Evolutionary conservation across 2,329 filamentous ascomycete species (phyloP), one percentile per base, ranked within the genome.

Genomic region (Sphaerulina populicola): DNA sequence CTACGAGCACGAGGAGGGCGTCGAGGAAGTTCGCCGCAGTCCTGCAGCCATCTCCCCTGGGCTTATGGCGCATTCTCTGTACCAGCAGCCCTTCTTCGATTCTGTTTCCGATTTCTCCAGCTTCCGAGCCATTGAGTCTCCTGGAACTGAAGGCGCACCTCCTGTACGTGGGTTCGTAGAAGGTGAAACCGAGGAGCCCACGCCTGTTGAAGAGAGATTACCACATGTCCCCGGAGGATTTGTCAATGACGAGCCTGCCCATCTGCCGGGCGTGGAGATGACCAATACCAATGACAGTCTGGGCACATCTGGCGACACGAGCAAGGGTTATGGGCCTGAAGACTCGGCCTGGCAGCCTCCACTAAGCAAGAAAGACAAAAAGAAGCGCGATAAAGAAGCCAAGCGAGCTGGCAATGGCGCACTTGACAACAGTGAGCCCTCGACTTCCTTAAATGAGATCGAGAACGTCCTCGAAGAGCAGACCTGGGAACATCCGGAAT

Each of bases 201-300:
- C 83, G 60, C 77, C 78, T 7, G 56, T 69, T 9, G 74, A 70
- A 54, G 72, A 74, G n/a, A 69, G 70, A 45, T 60, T 63, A 15
- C 63, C 73, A 39, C 74, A 78, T 51, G 78, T 84, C 66, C 82
- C 83, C 21, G 84, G 83, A 15, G 71, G 76, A 8, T 89, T 85
- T 54, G 64, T 64, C 18, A 66, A 72, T 38, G 71, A 60, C 7
- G 37, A 52, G 31, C 47, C 53, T 33, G 54, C 50, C 23, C 52
- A 58, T 39, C 30, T 48, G 31, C 47, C 55, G 11, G 18, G 42
- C 11, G 33, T 33, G 3, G 39, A 7, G 12, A 46, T 38, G 42
- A 33, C 18, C 6, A 33, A 44, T 14, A 39, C 44, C 10, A 44
- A 54, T 10, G 38, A 40, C 10, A 30, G 47, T 33, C 12, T 40